Evolutionary conservation across 331 rosid genomes (phyloP), one percentile per base, ranked within the genome.

Genomic region (Quercus lobata): DNA sequence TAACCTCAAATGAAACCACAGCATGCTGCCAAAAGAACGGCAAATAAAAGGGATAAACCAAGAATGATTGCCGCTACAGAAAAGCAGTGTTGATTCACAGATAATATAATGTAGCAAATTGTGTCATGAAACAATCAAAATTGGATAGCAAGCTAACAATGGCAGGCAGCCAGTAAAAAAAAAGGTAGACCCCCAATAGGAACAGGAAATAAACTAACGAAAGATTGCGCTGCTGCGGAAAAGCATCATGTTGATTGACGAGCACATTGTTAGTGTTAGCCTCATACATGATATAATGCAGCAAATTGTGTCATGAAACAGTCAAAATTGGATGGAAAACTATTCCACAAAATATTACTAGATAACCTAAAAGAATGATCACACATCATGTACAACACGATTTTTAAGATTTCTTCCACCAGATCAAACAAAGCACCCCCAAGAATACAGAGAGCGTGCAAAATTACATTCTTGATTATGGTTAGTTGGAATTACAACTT

Each of bases 331-430:
- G 83, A 80, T 35, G 52, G 25, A 80, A 75, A 74, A 76, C 84
- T 77, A 81, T 62, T 81, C 75, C 83, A 81, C 82, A 86, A 88
- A 77, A 86, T 83, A 83, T 68, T 77, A 86, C 90, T 82, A 78
- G 85, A 78, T 79, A 83, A 83, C 91, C 97, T 90, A 92, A 84
- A 88, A 89, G 94, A 90, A 88, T 82, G 79, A 82, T 86, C 88
- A 79, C 89, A 89, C 94, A 86, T 84, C 90, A 86, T 91, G 89
- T 88, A 91, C 97, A 91, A 83, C 80, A 87, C 69, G 79, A 78
- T 81, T 83, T 68, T 68, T 69, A 73, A 63, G 82, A 83, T 78
- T 79, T 63, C 87, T 83, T 74, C 81, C 85, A 53, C 81, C 78
- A 68, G 65, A 84, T 34, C 79, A 78, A 78, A 35, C 75, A 66